phyloP scores from a whole-genome alignment of 2,329 filamentous ascomycete genomes.

The Neurospora sp. region DNA sequence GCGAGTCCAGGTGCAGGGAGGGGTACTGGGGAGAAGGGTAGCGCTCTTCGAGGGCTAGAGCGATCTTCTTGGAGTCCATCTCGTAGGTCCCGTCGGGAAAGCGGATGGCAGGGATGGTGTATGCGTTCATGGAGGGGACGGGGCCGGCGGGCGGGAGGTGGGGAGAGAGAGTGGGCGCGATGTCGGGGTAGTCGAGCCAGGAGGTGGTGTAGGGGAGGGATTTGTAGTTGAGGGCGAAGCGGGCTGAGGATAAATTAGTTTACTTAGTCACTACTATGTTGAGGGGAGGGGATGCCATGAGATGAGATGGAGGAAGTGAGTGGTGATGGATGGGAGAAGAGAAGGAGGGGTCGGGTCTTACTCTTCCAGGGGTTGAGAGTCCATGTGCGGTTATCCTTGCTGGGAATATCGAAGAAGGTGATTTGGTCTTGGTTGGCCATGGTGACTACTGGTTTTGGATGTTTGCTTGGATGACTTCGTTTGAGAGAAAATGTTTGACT shows the following conservation, averaged over 20 bases:
- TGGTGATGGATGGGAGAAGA: neutral
- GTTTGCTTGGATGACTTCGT: neutral
- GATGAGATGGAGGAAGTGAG: neutral
- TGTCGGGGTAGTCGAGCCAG: slow-evolving; percentile 61
- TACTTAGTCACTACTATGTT: neutral
- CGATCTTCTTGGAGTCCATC: slow-evolving; percentile 57
- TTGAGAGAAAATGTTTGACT: neutral
- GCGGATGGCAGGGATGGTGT: slow-evolving; percentile 46
- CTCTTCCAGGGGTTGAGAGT: slow-evolving; percentile 65
- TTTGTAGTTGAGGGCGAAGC: slow-evolving; percentile 60
- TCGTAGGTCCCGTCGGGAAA: slow-evolving; percentile 48
- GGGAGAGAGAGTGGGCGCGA: slow-evolving; percentile 32
- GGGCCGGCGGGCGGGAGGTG: slow-evolving; percentile 30
- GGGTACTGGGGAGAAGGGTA: slow-evolving; percentile 40
- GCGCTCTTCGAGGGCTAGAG: slow-evolving; percentile 43
- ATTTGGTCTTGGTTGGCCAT: slow-evolving; percentile 31
- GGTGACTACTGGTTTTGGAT: neutral
- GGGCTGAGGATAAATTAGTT: slow-evolving; percentile 32
- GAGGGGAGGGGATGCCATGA: neutral
- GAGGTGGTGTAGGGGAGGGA: slow-evolving; percentile 55
- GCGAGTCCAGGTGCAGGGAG: slow-evolving; percentile 46
- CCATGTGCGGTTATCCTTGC: slow-evolving; percentile 43
- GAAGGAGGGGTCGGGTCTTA: slow-evolving; percentile 21
- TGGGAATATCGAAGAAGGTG: slow-evolving; percentile 54
- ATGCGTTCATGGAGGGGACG: slow-evolving; percentile 31